These are phyloP conservation scores for Sarcodon aspratus DNA, from an alignment of 768 basidiomycete genomes.

Conservation along the genomic window DNA sequence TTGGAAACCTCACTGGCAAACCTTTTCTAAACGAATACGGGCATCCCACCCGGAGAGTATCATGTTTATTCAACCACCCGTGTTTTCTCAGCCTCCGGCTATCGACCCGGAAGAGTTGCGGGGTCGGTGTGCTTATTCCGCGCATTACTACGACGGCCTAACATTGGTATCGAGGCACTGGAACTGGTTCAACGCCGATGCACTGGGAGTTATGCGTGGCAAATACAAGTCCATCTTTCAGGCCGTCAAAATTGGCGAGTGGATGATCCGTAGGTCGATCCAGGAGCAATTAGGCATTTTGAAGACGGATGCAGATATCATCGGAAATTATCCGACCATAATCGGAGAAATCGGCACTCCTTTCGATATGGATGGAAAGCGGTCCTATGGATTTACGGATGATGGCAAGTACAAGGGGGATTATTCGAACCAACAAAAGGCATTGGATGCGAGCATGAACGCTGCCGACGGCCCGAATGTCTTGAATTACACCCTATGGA, in stretches of 20 bases:
- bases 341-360: slow-evolving; percentile 96
- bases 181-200: slow-evolving; percentile 95
- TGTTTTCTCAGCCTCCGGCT: slow-evolving; percentile 71
- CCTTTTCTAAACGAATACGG: slow-evolving; percentile 48
- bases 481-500: slow-evolving; percentile 82
- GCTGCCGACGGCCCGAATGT: slow-evolving; percentile 66
- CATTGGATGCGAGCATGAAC: slow-evolving; percentile 78
- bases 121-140: slow-evolving; percentile 62
- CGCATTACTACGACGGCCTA: slow-evolving; percentile 92
- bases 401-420: slow-evolving; percentile 61
- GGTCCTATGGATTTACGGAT: slow-evolving; percentile 72
- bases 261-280: slow-evolving; percentile 68
- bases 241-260: slow-evolving; percentile 75
- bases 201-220: slow-evolving; percentile 81
- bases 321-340: slow-evolving; percentile 73
- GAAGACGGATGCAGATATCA: slow-evolving; percentile 57
- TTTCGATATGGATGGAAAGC: slow-evolving; percentile 86
- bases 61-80: slow-evolving; percentile 85
- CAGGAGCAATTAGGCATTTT: slow-evolving; percentile 77
- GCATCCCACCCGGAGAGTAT: slow-evolving; percentile 70
- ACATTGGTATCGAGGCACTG: slow-evolving; percentile 89
- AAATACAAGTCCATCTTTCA: slow-evolving; percentile 58
- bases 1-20: slow-evolving; percentile 62
- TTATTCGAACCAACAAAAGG: slow-evolving; percentile 66
- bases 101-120: slow-evolving; percentile 42